Evolutionary conservation across 2,329 filamentous ascomycete genomes (phyloP).

Genomic region (Fusarium gaditjirri): DNA sequence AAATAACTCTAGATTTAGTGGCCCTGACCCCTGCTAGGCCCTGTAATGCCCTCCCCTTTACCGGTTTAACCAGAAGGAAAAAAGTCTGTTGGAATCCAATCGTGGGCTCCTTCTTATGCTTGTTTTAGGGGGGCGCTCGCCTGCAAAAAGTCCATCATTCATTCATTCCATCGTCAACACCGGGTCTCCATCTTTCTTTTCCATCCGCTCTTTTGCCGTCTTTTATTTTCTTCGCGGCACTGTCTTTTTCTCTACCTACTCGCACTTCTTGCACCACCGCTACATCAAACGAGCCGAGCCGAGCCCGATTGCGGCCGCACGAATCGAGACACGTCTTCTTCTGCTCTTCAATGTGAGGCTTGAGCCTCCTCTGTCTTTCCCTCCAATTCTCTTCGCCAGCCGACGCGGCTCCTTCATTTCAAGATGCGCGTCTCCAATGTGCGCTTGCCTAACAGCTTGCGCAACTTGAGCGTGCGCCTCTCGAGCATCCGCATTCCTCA

Average conservation of each 20-base stretch:
- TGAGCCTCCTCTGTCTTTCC: conserved; percentile 3
- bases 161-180: neutral
- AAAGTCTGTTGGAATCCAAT: neutral
- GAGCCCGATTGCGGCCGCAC: conserved; percentile 1
- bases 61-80: neutral
- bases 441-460: conserved; percentile 19
- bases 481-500: conserved; percentile 12
- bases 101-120: neutral
- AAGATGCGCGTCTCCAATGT: conserved; percentile 27
- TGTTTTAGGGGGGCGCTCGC: neutral
- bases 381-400: neutral
- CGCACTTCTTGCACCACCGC: neutral
- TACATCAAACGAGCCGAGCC: neutral
- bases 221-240: neutral
- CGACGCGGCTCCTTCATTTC: neutral
- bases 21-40: neutral
- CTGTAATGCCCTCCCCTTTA: neutral
- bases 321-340: conserved; percentile 2
- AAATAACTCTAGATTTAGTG: conserved; percentile 3
- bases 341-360: conserved; percentile 16
- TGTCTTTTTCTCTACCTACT: neutral
- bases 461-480: conserved; percentile 16
- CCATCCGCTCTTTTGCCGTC: conserved; percentile 11
- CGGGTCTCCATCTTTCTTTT: neutral
- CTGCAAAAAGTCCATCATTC: conserved; percentile 1